Base-by-base conservation (phyloP, 768 basidiomycete species). In the Boletellus sp. region DNA sequence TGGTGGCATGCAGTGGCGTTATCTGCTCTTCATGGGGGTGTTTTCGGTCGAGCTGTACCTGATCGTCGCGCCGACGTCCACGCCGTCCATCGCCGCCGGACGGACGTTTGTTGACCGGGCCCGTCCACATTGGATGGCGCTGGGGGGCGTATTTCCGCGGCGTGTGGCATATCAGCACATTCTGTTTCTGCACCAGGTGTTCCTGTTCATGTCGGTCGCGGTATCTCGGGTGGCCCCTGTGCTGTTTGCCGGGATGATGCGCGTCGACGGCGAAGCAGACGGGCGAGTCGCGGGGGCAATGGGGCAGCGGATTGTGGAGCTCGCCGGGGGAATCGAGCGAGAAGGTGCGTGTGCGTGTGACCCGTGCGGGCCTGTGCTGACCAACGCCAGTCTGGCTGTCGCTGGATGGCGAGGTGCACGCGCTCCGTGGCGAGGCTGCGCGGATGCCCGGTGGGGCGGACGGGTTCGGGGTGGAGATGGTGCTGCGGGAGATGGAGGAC, bases 151-250 rank as follows among this genome's bases (percentile, higher is more conserved):
- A 34, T 85, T 88, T 68, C 89, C 88, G 0, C 69, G 72, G 6
- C 78, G 87, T 12, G 78, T 87, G 1, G 76, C 80, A 1, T 86
- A 84, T 63, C 90, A 94, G 61, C 87, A 93, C 66, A 77, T 90
- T 52, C 70, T 79, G 33, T 79, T 91, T 66, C 72, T 93, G 34
- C 90, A 89, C 59, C 83, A 90, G 54, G 61, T 88, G 23, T 91
- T 89, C 66, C 69, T 90, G 58, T 84, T 88, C 63, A 60, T 85
- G 49, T 87, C 81, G 26, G 76, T 90, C 34, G 89, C 87, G 0
- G 74, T 91, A 10, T 80, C 78, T 15, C 74, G 84, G 17, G 81
- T 93, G 6, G 79, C 79, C 0, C 90, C 90, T 0, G 78, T 80
- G 26, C 70, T 92, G 48, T 77, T 82, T 53, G 79, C 83, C 10